Evolutionary conservation across 1,284 basidiomycete genomes (phyloP), one percentile per base, ranked within the genome.

Genomic region (Cryptococcus amylolentus): DNA sequence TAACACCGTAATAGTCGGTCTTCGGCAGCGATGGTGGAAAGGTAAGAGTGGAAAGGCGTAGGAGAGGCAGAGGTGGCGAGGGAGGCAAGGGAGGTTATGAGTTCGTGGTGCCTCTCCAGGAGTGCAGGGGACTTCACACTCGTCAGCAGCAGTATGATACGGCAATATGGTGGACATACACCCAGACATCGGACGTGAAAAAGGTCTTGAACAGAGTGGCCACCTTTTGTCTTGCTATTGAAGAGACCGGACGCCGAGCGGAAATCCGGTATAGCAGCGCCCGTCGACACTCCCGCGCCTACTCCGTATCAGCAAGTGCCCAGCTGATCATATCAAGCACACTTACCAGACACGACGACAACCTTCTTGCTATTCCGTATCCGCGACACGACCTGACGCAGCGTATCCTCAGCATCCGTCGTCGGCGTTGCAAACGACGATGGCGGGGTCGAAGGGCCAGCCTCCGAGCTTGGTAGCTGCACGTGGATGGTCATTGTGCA

Each of bases 221-320:
- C 51, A 18, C 42, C 60, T 51, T 58, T 63, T 40, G 20, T 56
- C 88, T 87, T 69, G 85, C 83, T 75, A 64, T 86, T 84, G 74
- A 95, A 95, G 27, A 96, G 79, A 20, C 92, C 92, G 44, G 85
- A 84, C 5, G 87, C 77, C 2, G 89, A 92, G 63, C 93, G 81
- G 75, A 97, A 97, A 78, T 96, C 93, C 35, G 93, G 92, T 47
- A 97, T 96, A 47, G 89, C 88, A 52, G 90, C 89, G 41, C 86
- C 84, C 2, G 93, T 91, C 50, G 90, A 93, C 60, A 96, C 90
- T 35, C 93, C 93, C 51, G 93, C 93, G 59, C 91, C 91, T 90
- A 60, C 23, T n/a, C 62, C 50, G 41, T n/a, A 26, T 27, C 12
- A 27, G 28, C 28, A 16, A 13, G 5, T 47, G n/a, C n/a, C n/a